Conservation (phyloP, 257 asterid species). For the Misopates orontium region DNA sequence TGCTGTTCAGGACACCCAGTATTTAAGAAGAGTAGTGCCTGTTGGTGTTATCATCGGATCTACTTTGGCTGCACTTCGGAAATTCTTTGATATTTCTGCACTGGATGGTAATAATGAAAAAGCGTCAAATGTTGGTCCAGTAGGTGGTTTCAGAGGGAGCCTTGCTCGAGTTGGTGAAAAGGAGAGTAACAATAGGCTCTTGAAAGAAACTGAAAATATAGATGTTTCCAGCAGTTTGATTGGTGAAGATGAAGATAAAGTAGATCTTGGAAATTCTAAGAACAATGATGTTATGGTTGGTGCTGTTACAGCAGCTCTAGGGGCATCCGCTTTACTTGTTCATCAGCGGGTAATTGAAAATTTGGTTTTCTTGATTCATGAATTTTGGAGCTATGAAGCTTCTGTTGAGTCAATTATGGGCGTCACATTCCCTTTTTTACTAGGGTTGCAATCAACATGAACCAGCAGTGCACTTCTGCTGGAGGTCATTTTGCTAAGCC, state of each 20-base stretch:
- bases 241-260: conserved; percentile 34
- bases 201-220: conserved; percentile 24
- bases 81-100: conserved; percentile 57
- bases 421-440: conserved; percentile 5
- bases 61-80: conserved; percentile 72
- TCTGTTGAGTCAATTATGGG: conserved; percentile 27
- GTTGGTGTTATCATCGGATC: conserved; percentile 89
- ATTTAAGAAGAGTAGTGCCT: conserved; percentile 69
- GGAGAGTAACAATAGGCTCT: conserved; percentile 30
- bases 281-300: conserved; percentile 58
- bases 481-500: conserved; percentile 6
- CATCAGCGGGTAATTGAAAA: conserved; percentile 59
- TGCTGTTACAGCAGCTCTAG: conserved; percentile 93
- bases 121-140: conserved; percentile 33
- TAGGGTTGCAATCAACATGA: conserved; percentile 14
- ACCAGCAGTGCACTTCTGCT: conserved; percentile 1
- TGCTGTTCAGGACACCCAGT: conserved; percentile 64
- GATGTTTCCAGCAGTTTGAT: conserved; percentile 25
- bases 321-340: conserved; percentile 85
- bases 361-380: conserved; percentile 1
- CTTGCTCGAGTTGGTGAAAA: conserved; percentile 30
- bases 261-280: conserved; percentile 39
- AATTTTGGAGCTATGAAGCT: conserved; percentile 20
- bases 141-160: conserved; percentile 30
- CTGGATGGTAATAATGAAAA: conserved; percentile 42